A percentile compares a stretch with the other conserved stretches of the same genome.
phyloP scores from a whole-genome alignment of 1,284 basidiomycete genomes.

The Heliocybe sulcata region DNA sequence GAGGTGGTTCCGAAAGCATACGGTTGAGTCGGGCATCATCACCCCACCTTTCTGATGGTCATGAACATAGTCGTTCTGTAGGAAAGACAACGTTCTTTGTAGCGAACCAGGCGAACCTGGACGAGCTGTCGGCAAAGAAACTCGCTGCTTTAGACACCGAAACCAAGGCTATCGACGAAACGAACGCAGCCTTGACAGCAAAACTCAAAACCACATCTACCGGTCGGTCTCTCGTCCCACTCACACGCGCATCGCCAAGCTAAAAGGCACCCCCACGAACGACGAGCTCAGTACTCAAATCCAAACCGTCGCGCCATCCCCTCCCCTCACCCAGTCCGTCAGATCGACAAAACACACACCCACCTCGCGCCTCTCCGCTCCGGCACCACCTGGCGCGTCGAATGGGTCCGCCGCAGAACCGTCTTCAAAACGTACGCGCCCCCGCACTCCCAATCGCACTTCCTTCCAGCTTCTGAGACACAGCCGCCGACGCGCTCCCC shows the following conservation, averaged over 20 bases:
- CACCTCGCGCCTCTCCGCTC: conserved; percentile 60
- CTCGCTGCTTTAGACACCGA: conserved; percentile 51
- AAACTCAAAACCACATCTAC: conserved; percentile 44
- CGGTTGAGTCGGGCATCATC: too few relatives aligned
- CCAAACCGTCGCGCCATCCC: conserved; percentile 21
- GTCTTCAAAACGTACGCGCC: conserved; percentile 63
- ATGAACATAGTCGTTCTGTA: too few relatives aligned
- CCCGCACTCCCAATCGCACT: conserved; percentile 11
- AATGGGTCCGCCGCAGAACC: conserved; percentile 61
- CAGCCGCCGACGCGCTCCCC: conserved; percentile 58
- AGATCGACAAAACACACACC: conserved; percentile 43
- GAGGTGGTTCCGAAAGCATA: conserved; percentile 71
- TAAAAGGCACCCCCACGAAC: conserved; percentile 63
- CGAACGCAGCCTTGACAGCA: conserved; percentile 43
- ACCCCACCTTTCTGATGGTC: too few relatives aligned
- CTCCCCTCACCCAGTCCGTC: conserved; percentile 1
- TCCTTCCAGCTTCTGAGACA: conserved; percentile 59
- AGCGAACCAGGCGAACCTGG: conserved; percentile 62
- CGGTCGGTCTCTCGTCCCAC: too few relatives aligned
- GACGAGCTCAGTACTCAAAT: conserved; percentile 49
- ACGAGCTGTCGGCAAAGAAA: conserved; percentile 50
- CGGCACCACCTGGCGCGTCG: conserved; percentile 29
- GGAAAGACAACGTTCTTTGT: conserved; percentile 84
- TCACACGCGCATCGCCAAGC: conserved; percentile 59
- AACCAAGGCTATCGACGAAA: conserved; percentile 48